Conservation (phyloP, 208 protist genomes). For the Blastocrithidia nonstop region DNA sequence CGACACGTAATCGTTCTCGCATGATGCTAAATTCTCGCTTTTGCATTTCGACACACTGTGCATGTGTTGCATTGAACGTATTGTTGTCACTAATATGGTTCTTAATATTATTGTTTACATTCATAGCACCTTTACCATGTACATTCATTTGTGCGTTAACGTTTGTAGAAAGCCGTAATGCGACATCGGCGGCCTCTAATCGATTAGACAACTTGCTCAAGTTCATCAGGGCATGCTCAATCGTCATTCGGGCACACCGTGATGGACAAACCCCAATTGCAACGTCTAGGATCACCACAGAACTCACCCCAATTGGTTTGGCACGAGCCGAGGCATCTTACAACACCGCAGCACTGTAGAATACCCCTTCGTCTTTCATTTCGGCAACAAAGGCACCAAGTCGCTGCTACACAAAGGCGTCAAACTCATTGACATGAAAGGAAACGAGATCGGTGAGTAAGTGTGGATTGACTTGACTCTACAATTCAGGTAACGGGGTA, state of each 20-base stretch:
- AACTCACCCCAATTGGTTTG: constrained; percentile 28
- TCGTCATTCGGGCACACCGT: constrained; percentile 40
- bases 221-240: constrained; percentile 49
- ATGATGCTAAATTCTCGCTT: constrained; percentile 35
- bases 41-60: constrained; percentile 20
- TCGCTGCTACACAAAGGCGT: constrained; percentile 54
- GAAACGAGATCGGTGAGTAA: constrained; percentile 58
- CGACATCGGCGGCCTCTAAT: constrained; percentile 23
- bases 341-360: constrained; percentile 39
- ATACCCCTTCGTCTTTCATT: constrained; percentile 41
- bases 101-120: neutral
- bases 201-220: constrained; percentile 39
- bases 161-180: constrained; percentile 13
- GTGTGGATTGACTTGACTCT: constrained; percentile 44
- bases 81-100: neutral
- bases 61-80: neutral
- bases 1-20: constrained; percentile 36
- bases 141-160: neutral
- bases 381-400: constrained; percentile 53
- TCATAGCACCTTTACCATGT: neutral
- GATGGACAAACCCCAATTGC: constrained; percentile 61
- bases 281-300: constrained; percentile 54
- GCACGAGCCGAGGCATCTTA: constrained; percentile 23
- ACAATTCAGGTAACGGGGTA: constrained; percentile 17
- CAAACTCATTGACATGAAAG: constrained; percentile 69